Conservation (phyloP, 2,329 filamentous ascomycete genomes). For the Emergomyces orientalis region DNA sequence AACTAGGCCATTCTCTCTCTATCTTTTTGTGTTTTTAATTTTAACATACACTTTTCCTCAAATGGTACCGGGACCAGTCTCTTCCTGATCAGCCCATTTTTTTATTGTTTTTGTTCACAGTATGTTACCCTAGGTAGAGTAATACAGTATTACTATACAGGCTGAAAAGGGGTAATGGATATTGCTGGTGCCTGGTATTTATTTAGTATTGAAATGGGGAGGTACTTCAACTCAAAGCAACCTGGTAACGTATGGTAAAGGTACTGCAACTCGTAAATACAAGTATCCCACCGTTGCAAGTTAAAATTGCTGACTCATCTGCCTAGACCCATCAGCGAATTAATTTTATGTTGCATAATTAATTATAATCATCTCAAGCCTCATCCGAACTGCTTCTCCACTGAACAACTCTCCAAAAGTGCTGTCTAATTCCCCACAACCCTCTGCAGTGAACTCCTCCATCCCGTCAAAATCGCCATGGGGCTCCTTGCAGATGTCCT, state of each 20-base stretch:
- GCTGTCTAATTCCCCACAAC: not conserved
- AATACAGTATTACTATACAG: too few species aligned
- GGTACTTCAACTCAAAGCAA: not conserved
- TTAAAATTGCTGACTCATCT: not conserved
- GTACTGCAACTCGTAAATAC: not conserved
- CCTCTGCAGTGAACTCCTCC: not conserved
- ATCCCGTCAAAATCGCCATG: constrained; percentile 31
- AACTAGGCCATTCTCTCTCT: too few species aligned
- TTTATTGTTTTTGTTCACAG: too few species aligned
- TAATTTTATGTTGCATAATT: too few species aligned
- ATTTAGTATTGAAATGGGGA: not conserved
- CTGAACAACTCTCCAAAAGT: not conserved
- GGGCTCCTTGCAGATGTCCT: constrained; percentile 43
- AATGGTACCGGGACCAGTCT: too few species aligned
- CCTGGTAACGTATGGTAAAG: too few species aligned
- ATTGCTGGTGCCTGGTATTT: not conserved
- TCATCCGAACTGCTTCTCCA: not conserved
- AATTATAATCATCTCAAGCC: not conserved
- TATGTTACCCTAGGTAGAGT: too few species aligned
- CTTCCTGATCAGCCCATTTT: too few species aligned
- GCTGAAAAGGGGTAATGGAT: too few species aligned
- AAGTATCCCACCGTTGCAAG: not conserved
- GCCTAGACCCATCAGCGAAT: not conserved
- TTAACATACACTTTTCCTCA: too few species aligned
- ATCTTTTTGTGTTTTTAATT: too few species aligned